These are phyloP conservation scores for Auriscalpium microsporum DNA, from an alignment of 768 basidiomycete species.

Conservation along the genomic window DNA sequence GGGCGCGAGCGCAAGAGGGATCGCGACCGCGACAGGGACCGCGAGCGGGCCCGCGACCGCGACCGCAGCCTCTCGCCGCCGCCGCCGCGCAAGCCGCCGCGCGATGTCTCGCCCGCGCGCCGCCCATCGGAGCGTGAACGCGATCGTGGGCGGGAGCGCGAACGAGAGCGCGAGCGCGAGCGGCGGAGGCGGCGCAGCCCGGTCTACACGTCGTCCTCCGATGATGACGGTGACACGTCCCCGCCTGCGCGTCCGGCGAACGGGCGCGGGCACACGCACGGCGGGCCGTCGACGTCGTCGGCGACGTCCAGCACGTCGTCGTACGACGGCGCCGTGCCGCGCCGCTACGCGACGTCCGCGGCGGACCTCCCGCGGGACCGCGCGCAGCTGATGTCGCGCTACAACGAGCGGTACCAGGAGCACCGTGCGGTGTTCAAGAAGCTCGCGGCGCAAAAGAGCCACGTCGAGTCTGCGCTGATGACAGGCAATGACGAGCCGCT, in stretches of 20 bases:
- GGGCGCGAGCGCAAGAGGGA: slow-evolving; percentile 6
- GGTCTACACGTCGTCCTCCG: slow-evolving; percentile 14
- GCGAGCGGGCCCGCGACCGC: slow-evolving; percentile 9
- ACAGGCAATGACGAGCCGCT: slow-evolving; percentile 33
- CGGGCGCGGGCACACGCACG: slow-evolving; percentile 1
- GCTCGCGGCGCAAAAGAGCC: slow-evolving; percentile 41
- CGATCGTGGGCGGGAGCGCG: slow-evolving; percentile 7
- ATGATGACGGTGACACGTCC: slow-evolving; percentile 6
- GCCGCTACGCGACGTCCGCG: slow-evolving; percentile 3
- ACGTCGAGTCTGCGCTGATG: slow-evolving; percentile 44
- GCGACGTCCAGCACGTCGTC: slow-evolving; percentile 20
- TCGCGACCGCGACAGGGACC: slow-evolving; percentile 10
- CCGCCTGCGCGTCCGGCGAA: slow-evolving; percentile 3
- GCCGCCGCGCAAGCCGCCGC: slow-evolving; percentile 22
- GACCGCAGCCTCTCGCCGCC: slow-evolving; percentile 6
- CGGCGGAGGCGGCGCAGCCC: slow-evolving; percentile 9
- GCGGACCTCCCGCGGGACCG: slow-evolving; percentile 39
- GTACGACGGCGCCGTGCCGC: slow-evolving; percentile 20
- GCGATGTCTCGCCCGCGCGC: slow-evolving; percentile 27
- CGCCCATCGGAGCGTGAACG: slow-evolving; percentile 10
- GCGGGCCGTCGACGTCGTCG: slow-evolving; percentile 17
- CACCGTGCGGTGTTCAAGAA: slow-evolving; percentile 42
- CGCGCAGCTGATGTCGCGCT: slow-evolving; percentile 42
- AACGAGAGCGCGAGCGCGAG: slow-evolving; percentile 7
- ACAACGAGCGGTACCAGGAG: slow-evolving; percentile 41